phyloP scores from a whole-genome alignment of 2,329 filamentous ascomycete species.

The Venturiaceae sp. region DNA sequence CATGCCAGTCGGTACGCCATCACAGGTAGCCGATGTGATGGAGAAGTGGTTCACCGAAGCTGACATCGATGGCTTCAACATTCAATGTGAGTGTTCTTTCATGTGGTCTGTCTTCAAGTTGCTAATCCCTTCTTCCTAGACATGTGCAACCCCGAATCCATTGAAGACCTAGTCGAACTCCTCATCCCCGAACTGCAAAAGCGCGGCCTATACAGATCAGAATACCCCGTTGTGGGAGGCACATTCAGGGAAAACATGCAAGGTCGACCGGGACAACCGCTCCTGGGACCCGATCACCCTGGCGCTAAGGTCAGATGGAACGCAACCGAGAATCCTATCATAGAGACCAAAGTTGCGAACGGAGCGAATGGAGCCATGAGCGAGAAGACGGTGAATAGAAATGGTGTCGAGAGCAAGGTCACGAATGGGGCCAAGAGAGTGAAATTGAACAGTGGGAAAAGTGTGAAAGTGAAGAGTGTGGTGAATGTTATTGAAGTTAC shows the following conservation, averaged over 20 bases:
- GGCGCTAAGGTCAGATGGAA: not conserved
- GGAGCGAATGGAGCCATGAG: no score
- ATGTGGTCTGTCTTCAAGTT: not conserved
- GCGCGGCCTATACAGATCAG: constrained; percentile 43
- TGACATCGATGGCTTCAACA: not conserved
- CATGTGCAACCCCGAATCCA: not conserved
- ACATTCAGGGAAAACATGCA: constrained; percentile 50
- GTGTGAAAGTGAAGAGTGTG: no score
- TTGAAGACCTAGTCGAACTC: constrained; percentile 49
- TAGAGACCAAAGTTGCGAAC: no score
- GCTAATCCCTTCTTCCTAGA: not conserved
- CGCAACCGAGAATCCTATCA: no score
- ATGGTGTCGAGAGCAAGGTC: no score
- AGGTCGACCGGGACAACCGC: constrained; percentile 29
- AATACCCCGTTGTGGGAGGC: constrained; percentile 39
- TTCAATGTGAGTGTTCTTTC: not conserved
- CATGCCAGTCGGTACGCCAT: constrained; percentile 27
- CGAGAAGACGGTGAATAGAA: no score
- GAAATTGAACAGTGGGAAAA: no score
- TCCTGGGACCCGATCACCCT: not conserved
- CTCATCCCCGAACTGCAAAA: constrained; percentile 50
- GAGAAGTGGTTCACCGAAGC: not conserved
- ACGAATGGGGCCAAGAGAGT: no score
- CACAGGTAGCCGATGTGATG: constrained; percentile 2
- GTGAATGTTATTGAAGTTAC: no score